Percentiles rank a stretch among this genome's conserved stretches.
phyloP scores from a whole-genome alignment of 1,139 yeast species.

The Arxiozyma telluris region DNA sequence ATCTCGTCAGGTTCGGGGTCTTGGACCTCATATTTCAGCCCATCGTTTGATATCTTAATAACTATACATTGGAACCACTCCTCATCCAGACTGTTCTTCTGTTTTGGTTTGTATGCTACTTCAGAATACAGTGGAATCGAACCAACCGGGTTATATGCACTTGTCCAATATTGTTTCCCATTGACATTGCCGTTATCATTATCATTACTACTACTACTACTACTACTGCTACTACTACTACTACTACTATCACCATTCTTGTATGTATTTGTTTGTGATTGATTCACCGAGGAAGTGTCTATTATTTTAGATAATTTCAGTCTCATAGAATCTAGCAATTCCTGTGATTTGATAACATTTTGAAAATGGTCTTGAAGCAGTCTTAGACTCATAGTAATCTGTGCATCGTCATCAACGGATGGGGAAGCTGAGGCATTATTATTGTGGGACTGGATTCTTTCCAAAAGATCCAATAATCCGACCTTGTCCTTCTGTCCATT shows the following conservation, averaged over 20 bases:
- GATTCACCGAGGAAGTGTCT: conserved; percentile 9
- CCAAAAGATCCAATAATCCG: too few relatives aligned
- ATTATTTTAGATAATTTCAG: conserved; percentile 28
- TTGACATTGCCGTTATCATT: not conserved
- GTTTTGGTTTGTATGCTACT: conserved; percentile 73
- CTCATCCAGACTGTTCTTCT: conserved; percentile 50
- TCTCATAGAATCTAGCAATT: conserved; percentile 35
- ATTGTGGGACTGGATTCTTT: too few relatives aligned
- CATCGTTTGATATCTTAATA: conserved; percentile 65
- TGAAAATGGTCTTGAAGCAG: conserved; percentile 45
- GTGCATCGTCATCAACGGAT: conserved; percentile 24
- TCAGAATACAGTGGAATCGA: conserved; percentile 64
- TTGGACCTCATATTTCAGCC: conserved; percentile 68
- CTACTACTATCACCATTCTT: conserved; percentile 3
- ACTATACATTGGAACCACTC: conserved; percentile 99
- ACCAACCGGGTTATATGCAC: conserved; percentile 48
- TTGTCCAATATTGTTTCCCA: conserved; percentile 32
- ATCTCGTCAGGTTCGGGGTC: conserved; percentile 98
- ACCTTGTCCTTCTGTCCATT: too few relatives aligned
- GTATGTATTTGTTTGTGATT: conserved; percentile 3
- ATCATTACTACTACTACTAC: too few relatives aligned
- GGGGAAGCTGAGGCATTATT: not conserved
- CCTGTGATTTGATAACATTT: conserved; percentile 47
- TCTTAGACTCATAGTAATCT: conserved; percentile 36
- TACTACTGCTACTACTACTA: too few relatives aligned